Evolutionary conservation across 306 rosid genomes (phyloP), one percentile per base, ranked within the genome.

Genomic region (Rosa lucieae): DNA sequence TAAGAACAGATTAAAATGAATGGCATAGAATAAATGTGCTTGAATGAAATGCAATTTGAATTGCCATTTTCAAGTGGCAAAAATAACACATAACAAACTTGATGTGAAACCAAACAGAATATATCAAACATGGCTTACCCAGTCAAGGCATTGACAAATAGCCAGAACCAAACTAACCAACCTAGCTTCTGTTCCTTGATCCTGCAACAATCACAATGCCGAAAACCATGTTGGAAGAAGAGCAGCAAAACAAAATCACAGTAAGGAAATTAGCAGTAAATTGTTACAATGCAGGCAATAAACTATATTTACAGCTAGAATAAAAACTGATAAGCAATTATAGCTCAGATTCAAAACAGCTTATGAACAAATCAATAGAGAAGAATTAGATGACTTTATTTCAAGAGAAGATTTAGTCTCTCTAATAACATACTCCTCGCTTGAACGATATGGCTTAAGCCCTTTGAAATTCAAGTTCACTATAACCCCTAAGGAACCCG

Each of bases 71-170:
- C 29, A 52, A 32, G 10, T 35, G 63, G 21, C 17, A 1, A 6
- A 56, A 43, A 15, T 5, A 29, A 5, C 32, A 29, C n/a, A 44
- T 43, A 40, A 4, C 75, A 78, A 39, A 78, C 44, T 8, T 29
- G 2, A 51, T 29, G 7, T 10, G 17, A 12, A 42, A 46, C 26
- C 46, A 78, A 70, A 46, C 3, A 13, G 26, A 26, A 12, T 40
- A 62, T 29, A 37, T 20, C 62, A 73, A 58, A 51, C 2, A 55
- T 10, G 39, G 46, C 87, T 49, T 87, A 91, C 96, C 97, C 97
- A 6, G 80, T 44, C 56, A 89, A 78, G 76, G 92, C 94, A 73
- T 85, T 93, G 37, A 86, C 51, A 74, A 91, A 91, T 44, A 93
- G 81, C 97, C 89, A 91, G 32, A 87, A 83, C 85, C 84, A 87